These are phyloP conservation scores for Fennellomyces sp. DNA, from an alignment of 371 early-diverging fungal species.

Conservation along the genomic window DNA sequence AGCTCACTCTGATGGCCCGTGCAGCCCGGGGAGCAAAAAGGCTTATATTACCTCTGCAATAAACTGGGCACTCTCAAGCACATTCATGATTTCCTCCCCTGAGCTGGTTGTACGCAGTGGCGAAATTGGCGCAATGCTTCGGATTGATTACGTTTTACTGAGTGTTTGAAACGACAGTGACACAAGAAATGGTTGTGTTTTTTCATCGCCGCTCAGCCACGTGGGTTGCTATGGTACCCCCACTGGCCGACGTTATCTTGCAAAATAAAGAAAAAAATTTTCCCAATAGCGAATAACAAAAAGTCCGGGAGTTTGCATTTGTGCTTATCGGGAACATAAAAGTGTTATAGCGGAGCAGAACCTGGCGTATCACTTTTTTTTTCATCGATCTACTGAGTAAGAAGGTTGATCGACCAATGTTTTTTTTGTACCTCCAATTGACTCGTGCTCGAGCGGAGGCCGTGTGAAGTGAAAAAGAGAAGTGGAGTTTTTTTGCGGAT, in stretches of 20 bases:
- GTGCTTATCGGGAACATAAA: neutral
- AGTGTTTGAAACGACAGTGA: neutral
- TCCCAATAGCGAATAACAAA: no score
- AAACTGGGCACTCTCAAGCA: conserved; percentile 62
- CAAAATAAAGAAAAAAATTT: no score
- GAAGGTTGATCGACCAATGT: neutral
- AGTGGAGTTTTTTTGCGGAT: neutral
- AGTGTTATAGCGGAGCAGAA: no score
- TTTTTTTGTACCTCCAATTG: no score
- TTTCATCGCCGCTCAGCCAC: no score
- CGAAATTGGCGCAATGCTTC: neutral
- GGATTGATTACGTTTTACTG: neutral
- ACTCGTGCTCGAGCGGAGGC: neutral
- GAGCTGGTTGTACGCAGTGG: neutral
- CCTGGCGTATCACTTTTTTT: no score
- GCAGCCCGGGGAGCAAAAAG: no score
- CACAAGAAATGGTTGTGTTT: no score
- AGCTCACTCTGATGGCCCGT: neutral
- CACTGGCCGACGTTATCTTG: no score
- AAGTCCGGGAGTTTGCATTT: neutral
- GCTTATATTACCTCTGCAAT: conserved; percentile 64
- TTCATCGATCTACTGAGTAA: no score
- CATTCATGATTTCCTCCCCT: conserved; percentile 16
- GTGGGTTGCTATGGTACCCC: no score
- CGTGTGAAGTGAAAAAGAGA: neutral